Evolutionary conservation across 2,329 filamentous ascomycete genomes (phyloP).

Genomic region (Pseudogymnoascus sp.): DNA sequence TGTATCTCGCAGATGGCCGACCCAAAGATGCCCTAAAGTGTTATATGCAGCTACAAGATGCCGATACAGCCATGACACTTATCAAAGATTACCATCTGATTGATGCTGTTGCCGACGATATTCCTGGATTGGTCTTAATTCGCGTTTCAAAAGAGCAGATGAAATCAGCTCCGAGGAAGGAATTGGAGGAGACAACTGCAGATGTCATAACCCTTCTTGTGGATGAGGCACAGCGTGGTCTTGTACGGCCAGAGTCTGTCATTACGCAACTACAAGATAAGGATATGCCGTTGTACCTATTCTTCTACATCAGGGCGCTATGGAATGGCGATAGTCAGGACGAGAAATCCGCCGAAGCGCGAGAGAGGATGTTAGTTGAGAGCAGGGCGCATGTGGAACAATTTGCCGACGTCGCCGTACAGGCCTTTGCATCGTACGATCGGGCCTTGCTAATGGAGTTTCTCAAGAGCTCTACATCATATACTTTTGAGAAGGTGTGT

Average conservation of each 20-base stretch:
- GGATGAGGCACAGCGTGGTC: constrained; percentile 82
- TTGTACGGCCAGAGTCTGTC: constrained; percentile 70
- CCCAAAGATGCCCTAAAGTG: constrained; percentile 78
- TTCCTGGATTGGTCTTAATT: constrained; percentile 78
- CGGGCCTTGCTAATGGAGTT: constrained; percentile 77
- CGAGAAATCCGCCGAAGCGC: constrained; percentile 45
- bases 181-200: constrained; percentile 70
- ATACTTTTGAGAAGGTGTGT: constrained; percentile 68
- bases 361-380: constrained; percentile 50
- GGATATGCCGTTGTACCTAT: constrained; percentile 67
- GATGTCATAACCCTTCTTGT: constrained; percentile 84
- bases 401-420: constrained; percentile 79
- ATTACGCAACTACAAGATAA: constrained; percentile 67
- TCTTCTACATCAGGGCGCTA: constrained; percentile 81
- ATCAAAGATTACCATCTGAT: constrained; percentile 87
- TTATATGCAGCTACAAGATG: constrained; percentile 87
- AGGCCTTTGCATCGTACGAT: constrained; percentile 79
- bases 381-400: constrained; percentile 67
- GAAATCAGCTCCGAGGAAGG: constrained; percentile 54
- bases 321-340: constrained; percentile 68
- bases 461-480: constrained; percentile 73
- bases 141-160: constrained; percentile 69
- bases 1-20: constrained; percentile 75
- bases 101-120: constrained; percentile 81
- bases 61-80: constrained; percentile 76